Evolutionary conservation across 768 basidiomycete species (phyloP).

Genomic region (Asterophora lycoperdoides): DNA sequence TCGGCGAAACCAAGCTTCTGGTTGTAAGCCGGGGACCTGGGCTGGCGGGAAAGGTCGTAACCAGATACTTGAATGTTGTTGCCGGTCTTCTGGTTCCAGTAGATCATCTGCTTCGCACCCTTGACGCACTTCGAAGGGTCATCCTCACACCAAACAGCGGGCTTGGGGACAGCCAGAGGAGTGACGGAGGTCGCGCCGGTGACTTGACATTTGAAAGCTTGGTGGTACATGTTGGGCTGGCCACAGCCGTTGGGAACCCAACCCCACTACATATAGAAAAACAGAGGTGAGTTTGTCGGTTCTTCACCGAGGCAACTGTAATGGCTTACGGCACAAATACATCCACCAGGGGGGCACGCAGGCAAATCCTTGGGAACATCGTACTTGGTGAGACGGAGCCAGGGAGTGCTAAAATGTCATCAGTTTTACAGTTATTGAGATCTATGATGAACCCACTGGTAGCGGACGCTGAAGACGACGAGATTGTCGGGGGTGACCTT

Average conservation of each 20-base stretch:
- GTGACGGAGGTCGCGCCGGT: slow-evolving; percentile 36
- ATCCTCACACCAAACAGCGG: slow-evolving; percentile 51
- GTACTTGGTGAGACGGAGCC: slow-evolving; percentile 44
- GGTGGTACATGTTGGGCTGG: slow-evolving; percentile 49
- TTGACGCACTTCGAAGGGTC: slow-evolving; percentile 36
- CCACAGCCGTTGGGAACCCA: slow-evolving; percentile 45
- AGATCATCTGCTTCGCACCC: slow-evolving; percentile 54
- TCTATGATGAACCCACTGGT: slow-evolving; percentile 39
- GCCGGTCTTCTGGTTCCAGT: slow-evolving; percentile 47
- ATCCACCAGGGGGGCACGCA: slow-evolving; percentile 46
- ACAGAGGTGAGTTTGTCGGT: not conserved
- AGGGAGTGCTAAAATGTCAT: slow-evolving; percentile 40
- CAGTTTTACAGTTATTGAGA: not conserved
- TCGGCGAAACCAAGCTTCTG: slow-evolving; percentile 42
- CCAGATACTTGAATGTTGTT: slow-evolving; percentile 46
- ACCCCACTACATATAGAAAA: slow-evolving; percentile 41
- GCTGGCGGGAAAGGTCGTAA: slow-evolving; percentile 30
- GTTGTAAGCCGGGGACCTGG: slow-evolving; percentile 48
- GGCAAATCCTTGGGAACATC: slow-evolving; percentile 48
- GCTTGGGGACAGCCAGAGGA: slow-evolving; percentile 37
- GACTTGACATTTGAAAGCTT: slow-evolving; percentile 45
- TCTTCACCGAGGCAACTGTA: not conserved
- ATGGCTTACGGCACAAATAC: slow-evolving; percentile 45
- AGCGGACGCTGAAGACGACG: slow-evolving; percentile 46
- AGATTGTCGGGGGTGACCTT: no score